phyloP scores from a whole-genome alignment of 164 flowering plant species.

The Annona squamosa region DNA sequence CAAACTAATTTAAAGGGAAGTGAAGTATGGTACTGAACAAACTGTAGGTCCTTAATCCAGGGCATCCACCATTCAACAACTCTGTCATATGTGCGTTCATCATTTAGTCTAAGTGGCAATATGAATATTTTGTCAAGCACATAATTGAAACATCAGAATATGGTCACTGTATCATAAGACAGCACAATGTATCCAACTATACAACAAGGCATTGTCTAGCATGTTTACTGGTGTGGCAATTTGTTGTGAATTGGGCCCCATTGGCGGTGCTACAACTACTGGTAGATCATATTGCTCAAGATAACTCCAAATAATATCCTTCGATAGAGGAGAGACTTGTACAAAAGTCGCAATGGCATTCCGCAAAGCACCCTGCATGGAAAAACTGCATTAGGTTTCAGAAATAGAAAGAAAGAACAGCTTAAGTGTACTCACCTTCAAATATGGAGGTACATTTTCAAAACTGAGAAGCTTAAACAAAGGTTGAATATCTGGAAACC shows the following conservation, averaged over 20 bases:
- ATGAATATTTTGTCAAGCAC: background rate
- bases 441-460: constrained; percentile 92
- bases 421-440: constrained; percentile 50
- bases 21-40: no score
- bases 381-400: constrained; percentile 1
- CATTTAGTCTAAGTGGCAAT: background rate
- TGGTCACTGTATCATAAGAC: background rate
- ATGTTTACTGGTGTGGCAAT: constrained; percentile 52
- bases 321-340: constrained; percentile 60
- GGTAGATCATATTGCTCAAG: constrained; percentile 99
- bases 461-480: constrained; percentile 93
- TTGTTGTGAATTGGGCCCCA: constrained; percentile 35
- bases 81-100: background rate
- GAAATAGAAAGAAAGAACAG: background rate
- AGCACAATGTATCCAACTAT: background rate
- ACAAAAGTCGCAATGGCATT: constrained; percentile 70
- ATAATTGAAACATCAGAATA: background rate
- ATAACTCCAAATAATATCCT: constrained; percentile 81
- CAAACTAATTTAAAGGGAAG: no score
- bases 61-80: background rate
- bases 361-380: constrained; percentile 79
- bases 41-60: no score
- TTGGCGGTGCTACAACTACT: constrained; percentile 71
- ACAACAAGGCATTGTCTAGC: background rate
- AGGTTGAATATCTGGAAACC: constrained; percentile 97